Conservation (phyloP, 345 rosid species). For the Linum trigynum region DNA sequence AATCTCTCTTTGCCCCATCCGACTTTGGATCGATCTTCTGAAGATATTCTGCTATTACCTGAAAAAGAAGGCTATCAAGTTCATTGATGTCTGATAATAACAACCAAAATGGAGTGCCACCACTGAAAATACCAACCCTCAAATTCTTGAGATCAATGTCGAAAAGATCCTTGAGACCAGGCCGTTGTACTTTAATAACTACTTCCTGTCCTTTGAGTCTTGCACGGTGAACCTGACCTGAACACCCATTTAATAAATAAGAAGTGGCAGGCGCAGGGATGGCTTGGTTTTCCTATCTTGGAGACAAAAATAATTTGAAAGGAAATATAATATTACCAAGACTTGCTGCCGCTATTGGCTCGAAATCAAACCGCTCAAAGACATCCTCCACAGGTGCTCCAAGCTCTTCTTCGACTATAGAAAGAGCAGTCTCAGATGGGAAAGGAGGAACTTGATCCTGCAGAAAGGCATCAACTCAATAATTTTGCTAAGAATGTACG, state of each 20-base stretch:
- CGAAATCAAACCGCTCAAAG: slow-evolving; percentile 75
- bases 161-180: slow-evolving; percentile 91
- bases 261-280: slow-evolving; percentile 1
- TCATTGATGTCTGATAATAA: slow-evolving; percentile 8
- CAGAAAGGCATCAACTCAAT: slow-evolving; percentile 13
- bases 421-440: slow-evolving; percentile 76
- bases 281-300: background rate
- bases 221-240: slow-evolving; percentile 98
- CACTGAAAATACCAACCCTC: slow-evolving; percentile 47
- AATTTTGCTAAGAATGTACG: too few species aligned
- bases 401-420: slow-evolving; percentile 89
- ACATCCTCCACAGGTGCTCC: slow-evolving; percentile 56
- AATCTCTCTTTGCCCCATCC: slow-evolving; percentile 98
- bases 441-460: slow-evolving; percentile 99
- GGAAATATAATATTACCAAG: slow-evolving; percentile 45
- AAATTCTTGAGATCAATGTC: slow-evolving; percentile 93
- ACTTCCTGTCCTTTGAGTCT: slow-evolving; percentile 80
- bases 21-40: slow-evolving; percentile 97
- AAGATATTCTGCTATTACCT: slow-evolving; percentile 96
- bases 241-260: slow-evolving; percentile 1
- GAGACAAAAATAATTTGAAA: background rate
- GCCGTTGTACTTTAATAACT: slow-evolving; percentile 93
- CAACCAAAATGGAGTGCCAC: background rate
- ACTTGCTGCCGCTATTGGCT: slow-evolving; percentile 98
- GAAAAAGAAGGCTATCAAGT: slow-evolving; percentile 12